A percentile compares a stretch with the other conserved stretches of the same genome.
Conservation (phyloP, 768 basidiomycete species). For the Tricholoma matsutake region DNA sequence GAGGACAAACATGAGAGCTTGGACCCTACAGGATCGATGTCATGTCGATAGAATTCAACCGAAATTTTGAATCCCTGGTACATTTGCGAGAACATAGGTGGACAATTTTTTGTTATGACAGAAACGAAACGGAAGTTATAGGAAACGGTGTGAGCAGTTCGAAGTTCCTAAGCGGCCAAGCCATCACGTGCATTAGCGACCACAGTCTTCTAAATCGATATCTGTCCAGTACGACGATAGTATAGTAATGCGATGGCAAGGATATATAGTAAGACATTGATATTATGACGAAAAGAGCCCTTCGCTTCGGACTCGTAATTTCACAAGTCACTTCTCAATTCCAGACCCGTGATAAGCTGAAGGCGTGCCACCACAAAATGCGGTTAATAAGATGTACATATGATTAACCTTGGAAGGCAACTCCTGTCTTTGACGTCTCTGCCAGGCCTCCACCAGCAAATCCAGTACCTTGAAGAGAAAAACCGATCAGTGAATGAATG, state of each 20-base stretch:
- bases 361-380: neutral
- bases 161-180: no score
- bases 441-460: constrained; percentile 94
- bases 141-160: no score
- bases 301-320: neutral
- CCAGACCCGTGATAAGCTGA: no score
- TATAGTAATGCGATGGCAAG: no score
- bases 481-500: neutral
- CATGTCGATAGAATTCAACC: neutral
- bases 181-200: no score
- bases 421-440: constrained; percentile 75
- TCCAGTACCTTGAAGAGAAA: constrained; percentile 64
- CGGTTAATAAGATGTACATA: neutral
- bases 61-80: neutral
- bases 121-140: no score
- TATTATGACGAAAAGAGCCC: neutral
- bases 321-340: no score
- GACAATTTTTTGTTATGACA: no score
- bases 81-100: no score
- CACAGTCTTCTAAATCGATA: no score
- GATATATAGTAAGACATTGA: no score
- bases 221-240: no score
- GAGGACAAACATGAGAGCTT: neutral
- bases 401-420: constrained; percentile 80
- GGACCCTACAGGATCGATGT: neutral